phyloP scores from a whole-genome alignment of 73 alveolate genomes.

The Paramecium sexaurelia region DNA sequence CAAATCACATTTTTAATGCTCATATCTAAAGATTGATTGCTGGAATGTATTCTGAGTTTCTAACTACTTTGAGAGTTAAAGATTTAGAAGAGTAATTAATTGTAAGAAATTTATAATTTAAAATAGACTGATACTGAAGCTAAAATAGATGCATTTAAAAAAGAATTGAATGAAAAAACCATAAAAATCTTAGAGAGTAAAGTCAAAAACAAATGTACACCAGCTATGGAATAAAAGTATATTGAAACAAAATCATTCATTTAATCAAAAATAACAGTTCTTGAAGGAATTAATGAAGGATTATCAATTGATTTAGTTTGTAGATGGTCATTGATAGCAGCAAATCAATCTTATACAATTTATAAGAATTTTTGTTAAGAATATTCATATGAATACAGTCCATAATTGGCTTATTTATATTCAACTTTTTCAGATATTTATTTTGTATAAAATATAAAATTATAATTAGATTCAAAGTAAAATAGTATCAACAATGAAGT shows the following conservation, averaged over 20 bases:
- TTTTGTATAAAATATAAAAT: background rate
- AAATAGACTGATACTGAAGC: background rate
- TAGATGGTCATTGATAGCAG: constrained; percentile 5
- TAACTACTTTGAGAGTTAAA: background rate
- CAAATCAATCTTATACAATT: background rate
- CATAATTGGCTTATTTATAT: background rate
- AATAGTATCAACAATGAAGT: background rate
- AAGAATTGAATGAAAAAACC: background rate
- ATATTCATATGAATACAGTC: background rate
- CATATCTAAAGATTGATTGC: constrained; percentile 10
- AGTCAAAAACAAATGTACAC: background rate
- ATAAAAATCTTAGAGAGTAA: background rate
- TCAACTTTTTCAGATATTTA: background rate
- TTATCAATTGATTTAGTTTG: background rate
- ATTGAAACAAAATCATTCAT: background rate
- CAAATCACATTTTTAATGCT: background rate
- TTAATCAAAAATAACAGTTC: background rate
- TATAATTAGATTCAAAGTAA: background rate
- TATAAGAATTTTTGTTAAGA: background rate
- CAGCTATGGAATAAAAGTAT: background rate
- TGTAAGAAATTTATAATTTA: background rate
- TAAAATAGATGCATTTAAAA: background rate
- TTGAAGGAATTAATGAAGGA: background rate
- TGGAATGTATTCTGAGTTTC: constrained; percentile 20
- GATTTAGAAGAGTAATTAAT: background rate